These are phyloP conservation scores for Medakamo hakoo DNA, from an alignment of 139 green algal species.

Conservation along the genomic window DNA sequence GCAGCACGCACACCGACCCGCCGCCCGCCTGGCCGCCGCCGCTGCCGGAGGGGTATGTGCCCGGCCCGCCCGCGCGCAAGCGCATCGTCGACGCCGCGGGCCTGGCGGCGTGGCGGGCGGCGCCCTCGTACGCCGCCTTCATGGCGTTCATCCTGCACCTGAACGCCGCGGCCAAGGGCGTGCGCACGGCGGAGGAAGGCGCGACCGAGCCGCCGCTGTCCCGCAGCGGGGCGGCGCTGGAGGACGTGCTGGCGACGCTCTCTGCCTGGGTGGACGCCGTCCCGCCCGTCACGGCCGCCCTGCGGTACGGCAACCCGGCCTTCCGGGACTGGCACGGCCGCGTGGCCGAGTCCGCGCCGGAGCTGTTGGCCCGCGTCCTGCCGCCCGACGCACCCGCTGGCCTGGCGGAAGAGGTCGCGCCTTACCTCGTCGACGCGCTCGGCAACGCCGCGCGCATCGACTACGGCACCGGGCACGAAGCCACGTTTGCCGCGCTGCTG, in stretches of 20 bases:
- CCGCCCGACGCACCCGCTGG: too few relatives aligned
- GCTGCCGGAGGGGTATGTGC: neutral
- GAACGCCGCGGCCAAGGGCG: slow-evolving; percentile 47
- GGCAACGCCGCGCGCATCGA: slow-evolving; percentile 87
- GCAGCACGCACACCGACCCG: neutral
- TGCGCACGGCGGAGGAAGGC: slow-evolving; percentile 9
- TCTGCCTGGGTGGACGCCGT: slow-evolving; percentile 56
- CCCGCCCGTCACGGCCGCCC: slow-evolving; percentile 48
- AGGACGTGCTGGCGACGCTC: slow-evolving; percentile 42
- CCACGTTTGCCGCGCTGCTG: slow-evolving; percentile 76
- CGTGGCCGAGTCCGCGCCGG: slow-evolving; percentile 22
- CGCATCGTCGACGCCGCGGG: slow-evolving; percentile 19
- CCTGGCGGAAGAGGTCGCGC: slow-evolving; percentile 55
- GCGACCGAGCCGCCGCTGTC: slow-evolving; percentile 16
- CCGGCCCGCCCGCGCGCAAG: slow-evolving; percentile 13
- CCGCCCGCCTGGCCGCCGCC: neutral
- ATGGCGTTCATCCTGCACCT: slow-evolving; percentile 70
- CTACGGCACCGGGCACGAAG: slow-evolving; percentile 94
- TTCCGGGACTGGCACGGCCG: slow-evolving; percentile 58
- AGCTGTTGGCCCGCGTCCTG: slow-evolving; percentile 31
- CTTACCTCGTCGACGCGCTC: slow-evolving; percentile 78
- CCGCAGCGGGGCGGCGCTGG: slow-evolving; percentile 14
- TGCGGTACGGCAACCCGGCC: slow-evolving; percentile 88
- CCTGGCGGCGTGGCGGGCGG: slow-evolving; percentile 40
- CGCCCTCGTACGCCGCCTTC: slow-evolving; percentile 31